These are phyloP conservation scores for Beta vulgaris DNA, from an alignment of 148 eudicot genomes.

Conservation along the genomic window DNA sequence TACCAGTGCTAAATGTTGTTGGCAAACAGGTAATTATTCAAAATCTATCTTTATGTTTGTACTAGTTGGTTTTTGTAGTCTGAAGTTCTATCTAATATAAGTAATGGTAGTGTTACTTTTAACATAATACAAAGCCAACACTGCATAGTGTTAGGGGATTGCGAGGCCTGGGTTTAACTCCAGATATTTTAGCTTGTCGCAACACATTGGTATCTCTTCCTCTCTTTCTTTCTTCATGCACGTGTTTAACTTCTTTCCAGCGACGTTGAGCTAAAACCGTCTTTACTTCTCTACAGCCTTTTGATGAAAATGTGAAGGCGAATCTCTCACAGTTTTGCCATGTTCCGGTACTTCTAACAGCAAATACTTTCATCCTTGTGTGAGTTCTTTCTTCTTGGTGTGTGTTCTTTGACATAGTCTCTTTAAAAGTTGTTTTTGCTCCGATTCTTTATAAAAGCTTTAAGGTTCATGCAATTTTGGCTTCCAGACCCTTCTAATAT, in stretches of 20 bases:
- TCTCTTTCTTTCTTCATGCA: conserved; percentile 11
- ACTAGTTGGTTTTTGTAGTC: background rate
- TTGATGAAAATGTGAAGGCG: conserved; percentile 68
- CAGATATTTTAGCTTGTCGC: conserved; percentile 91
- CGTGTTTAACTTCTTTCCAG: background rate
- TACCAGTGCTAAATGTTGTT: conserved; percentile 86
- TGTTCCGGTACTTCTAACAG: conserved; percentile 59
- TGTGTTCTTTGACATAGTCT: background rate
- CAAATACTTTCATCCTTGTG: background rate
- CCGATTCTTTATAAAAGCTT: background rate
- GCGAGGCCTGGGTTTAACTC: conserved; percentile 80
- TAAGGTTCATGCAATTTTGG: background rate
- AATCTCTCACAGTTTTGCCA: conserved; percentile 94
- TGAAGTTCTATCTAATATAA: conserved; percentile 4
- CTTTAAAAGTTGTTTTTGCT: background rate
- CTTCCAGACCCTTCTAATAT: background rate
- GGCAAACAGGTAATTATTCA: conserved; percentile 78
- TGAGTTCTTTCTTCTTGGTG: background rate
- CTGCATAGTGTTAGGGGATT: conserved; percentile 95
- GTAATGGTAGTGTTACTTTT: conserved; percentile 12
- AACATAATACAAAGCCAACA: conserved; percentile 96
- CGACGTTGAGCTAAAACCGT: conserved; percentile 14
- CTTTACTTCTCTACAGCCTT: conserved; percentile 46
- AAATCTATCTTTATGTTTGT: background rate
- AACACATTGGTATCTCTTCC: conserved; percentile 65